phyloP scores from a whole-genome alignment of 2,329 filamentous ascomycete species.

The Furcasterigmium sp. region DNA sequence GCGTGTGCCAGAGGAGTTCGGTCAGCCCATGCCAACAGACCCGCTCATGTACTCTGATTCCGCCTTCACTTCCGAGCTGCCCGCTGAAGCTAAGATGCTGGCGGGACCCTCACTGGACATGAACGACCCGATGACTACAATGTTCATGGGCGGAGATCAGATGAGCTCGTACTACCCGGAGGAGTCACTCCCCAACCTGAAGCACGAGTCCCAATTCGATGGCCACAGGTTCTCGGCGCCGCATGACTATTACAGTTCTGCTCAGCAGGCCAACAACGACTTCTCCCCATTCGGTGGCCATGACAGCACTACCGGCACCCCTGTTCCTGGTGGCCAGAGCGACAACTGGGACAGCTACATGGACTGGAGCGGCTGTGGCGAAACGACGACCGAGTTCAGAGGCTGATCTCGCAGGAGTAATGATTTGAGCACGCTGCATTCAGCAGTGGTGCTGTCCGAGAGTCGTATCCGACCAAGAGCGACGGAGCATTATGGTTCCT shows the following conservation, averaged over 20 bases:
- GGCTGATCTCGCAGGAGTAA: no score
- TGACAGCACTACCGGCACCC: neutral
- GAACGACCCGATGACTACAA: conserved; percentile 14
- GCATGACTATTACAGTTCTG: neutral
- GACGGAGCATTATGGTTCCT: neutral
- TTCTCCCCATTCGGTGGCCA: neutral
- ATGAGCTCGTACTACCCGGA: neutral
- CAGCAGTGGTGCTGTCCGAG: neutral
- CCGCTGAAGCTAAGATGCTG: conserved; percentile 37
- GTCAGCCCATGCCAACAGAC: conserved; percentile 15
- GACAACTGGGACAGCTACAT: conserved; percentile 1
- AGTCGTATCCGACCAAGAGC: conserved; percentile 1
- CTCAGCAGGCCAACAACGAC: neutral
- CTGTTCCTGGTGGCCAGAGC: neutral
- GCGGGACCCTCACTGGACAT: conserved; percentile 23
- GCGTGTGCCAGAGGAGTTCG: no score
- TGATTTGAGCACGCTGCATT: no score
- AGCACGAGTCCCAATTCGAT: neutral
- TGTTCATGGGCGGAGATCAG: conserved; percentile 6
- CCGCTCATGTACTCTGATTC: conserved; percentile 21
- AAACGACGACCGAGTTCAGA: neutral
- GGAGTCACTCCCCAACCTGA: neutral
- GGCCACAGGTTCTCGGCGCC: neutral
- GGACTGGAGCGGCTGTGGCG: conserved; percentile 1
- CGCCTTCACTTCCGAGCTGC: conserved; percentile 35